phyloP scores from a whole-genome alignment of 2,329 filamentous ascomycete genomes.

The Colletotrichum cordylinicola region DNA sequence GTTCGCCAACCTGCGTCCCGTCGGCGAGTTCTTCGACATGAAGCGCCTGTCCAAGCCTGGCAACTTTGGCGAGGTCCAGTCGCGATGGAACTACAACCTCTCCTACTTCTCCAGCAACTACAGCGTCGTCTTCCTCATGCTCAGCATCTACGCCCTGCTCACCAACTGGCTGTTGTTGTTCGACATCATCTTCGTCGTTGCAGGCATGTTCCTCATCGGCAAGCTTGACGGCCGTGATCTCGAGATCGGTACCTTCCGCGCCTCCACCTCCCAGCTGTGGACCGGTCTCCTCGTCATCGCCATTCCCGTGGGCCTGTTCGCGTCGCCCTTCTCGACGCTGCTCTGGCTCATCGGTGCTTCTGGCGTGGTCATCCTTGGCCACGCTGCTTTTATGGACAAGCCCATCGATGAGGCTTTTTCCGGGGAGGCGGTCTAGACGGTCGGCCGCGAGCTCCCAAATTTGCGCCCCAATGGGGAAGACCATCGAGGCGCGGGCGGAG shows the following conservation, averaged over 20 bases:
- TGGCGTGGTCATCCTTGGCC: conserved; percentile 91
- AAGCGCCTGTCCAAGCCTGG: conserved; percentile 94
- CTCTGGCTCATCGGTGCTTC: conserved; percentile 97
- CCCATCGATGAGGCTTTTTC: conserved; percentile 99
- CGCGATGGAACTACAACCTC: conserved; percentile 95
- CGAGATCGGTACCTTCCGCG: conserved; percentile 81
- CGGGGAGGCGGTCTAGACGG: conserved; percentile 99
- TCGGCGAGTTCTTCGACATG: conserved; percentile 94
- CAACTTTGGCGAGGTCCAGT: conserved; percentile 90
- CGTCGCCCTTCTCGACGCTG: conserved; percentile 83
- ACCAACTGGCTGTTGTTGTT: conserved; percentile 88
- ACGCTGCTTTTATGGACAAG: conserved; percentile 96
- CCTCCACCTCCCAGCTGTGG: conserved; percentile 92
- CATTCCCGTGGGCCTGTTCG: conserved; percentile 83
- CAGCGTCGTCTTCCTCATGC: conserved; percentile 89
- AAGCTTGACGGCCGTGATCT: conserved; percentile 90
- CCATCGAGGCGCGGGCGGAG: conserved; percentile 87
- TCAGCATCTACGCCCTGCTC: conserved; percentile 93
- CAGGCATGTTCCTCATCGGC: conserved; percentile 89
- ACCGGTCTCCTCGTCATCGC: conserved; percentile 84
- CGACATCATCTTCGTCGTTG: conserved; percentile 86
- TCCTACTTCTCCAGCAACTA: conserved; percentile 99
- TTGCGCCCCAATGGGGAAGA: conserved; percentile 98
- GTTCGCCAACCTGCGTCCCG: conserved; percentile 89
- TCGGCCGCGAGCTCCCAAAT: conserved; percentile 99